Evolutionary conservation across 257 asterid genomes (phyloP).

Genomic region (Jasminum sambac): DNA sequence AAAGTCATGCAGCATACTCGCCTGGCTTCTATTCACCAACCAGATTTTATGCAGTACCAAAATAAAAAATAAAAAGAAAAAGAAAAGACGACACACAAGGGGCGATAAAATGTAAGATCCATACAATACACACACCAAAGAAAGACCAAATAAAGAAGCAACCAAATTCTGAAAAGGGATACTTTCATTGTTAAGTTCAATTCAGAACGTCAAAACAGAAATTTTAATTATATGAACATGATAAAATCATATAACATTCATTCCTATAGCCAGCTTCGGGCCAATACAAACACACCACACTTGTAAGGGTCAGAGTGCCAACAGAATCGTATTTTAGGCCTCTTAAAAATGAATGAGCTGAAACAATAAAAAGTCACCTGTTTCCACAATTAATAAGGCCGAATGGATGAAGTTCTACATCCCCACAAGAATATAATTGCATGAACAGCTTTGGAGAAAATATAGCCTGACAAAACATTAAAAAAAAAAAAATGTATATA

Average conservation of each 20-base stretch:
- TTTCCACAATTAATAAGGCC: slow-evolving; percentile 60
- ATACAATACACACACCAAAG: neutral
- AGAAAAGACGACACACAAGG: neutral
- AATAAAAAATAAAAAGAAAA: no score
- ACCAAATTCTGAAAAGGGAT: neutral
- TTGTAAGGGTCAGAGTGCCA: neutral
- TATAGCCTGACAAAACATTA: slow-evolving; percentile 33
- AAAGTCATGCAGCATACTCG: neutral
- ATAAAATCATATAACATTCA: neutral
- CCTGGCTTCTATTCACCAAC: neutral
- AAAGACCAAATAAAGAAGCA: neutral
- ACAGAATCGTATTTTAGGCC: neutral
- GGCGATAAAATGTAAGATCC: neutral
- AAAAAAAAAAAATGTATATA: no score
- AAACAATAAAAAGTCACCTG: slow-evolving; percentile 34
- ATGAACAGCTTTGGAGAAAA: slow-evolving; percentile 47
- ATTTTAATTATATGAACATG: neutral
- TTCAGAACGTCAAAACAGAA: neutral
- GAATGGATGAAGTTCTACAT: slow-evolving; percentile 45
- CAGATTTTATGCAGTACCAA: neutral
- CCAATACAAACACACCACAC: neutral
- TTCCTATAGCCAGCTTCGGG: neutral
- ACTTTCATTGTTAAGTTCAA: neutral
- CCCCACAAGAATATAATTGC: slow-evolving; percentile 45
- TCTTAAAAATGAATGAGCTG: neutral